phyloP scores from a whole-genome alignment of 257 asterid genomes.

The Solanum peruvianum region DNA sequence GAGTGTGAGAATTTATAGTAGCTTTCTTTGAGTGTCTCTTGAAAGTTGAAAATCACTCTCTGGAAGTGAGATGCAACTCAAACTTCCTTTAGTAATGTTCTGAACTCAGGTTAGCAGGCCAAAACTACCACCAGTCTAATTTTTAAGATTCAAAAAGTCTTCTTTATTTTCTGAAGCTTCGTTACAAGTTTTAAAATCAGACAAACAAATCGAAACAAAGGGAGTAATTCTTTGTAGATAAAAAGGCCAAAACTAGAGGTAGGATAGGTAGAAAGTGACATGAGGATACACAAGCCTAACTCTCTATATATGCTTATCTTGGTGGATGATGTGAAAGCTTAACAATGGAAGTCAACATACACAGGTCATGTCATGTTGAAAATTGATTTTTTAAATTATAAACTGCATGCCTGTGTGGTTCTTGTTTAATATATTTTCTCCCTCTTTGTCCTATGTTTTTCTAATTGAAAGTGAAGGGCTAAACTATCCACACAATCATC shows the following conservation, averaged over 20 bases:
- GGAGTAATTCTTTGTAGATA: not conserved
- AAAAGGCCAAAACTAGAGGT: not conserved
- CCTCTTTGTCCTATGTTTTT: not conserved
- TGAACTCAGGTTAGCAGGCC: not conserved
- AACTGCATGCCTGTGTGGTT: not conserved
- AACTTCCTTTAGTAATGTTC: not conserved
- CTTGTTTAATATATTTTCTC: not conserved
- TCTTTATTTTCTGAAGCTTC: not conserved
- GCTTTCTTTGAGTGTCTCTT: not conserved
- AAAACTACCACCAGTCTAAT: not conserved
- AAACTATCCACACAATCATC: not conserved
- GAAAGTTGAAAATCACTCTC: not conserved
- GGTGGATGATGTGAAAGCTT: slow-evolving; percentile 1
- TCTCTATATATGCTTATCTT: not conserved
- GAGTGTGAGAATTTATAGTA: not conserved
- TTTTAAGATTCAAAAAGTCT: not conserved
- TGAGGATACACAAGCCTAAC: not conserved
- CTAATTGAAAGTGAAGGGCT: not conserved
- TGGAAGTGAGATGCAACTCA: not conserved
- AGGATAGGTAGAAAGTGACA: not conserved
- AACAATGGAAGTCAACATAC: not conserved
- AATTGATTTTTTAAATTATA: not conserved
- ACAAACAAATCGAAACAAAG: not conserved
- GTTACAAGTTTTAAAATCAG: not conserved
- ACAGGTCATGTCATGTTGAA: not conserved